Percentiles rank a stretch among this genome's conserved stretches.
Evolutionary conservation across 2,329 filamentous ascomycete genomes (phyloP).

Genomic region (Fusarium cicatricum): DNA sequence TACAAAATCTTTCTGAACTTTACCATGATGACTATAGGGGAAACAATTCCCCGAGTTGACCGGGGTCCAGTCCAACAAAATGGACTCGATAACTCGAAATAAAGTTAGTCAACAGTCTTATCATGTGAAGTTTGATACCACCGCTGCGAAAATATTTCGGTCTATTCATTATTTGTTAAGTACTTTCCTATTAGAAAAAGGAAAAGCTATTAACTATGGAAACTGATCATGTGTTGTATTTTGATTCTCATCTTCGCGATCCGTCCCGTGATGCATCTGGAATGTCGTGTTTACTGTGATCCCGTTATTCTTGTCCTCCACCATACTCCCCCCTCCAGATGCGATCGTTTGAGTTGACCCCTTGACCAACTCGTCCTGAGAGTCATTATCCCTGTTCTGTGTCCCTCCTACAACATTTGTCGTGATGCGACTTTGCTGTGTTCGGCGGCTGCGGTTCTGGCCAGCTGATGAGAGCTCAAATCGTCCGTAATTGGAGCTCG

Average conservation of each 20-base stretch:
- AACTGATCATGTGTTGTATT: too few species aligned
- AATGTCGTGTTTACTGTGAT: constrained; percentile 36
- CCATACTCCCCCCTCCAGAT: background rate
- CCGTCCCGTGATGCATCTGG: constrained; percentile 21
- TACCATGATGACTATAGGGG: too few species aligned
- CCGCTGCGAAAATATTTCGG: too few species aligned
- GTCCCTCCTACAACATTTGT: constrained; percentile 38
- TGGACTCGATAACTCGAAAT: too few species aligned
- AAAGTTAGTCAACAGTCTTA: too few species aligned
- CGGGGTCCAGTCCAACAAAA: too few species aligned
- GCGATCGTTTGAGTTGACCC: background rate
- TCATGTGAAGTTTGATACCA: too few species aligned
- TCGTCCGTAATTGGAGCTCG: constrained; percentile 31
- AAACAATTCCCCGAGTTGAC: too few species aligned
- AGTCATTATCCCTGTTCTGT: constrained; percentile 30
- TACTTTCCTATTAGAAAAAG: too few species aligned
- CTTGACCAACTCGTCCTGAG: constrained; percentile 36
- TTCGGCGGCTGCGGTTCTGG: constrained; percentile 28
- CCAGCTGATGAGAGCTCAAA: constrained; percentile 36
- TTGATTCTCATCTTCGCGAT: background rate
- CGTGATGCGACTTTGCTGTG: constrained; percentile 29
- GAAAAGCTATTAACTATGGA: too few species aligned
- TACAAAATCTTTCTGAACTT: too few species aligned
- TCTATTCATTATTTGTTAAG: too few species aligned
- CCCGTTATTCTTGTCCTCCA: constrained; percentile 15